Evolutionary conservation across 768 basidiomycete genomes (phyloP), one percentile per base, ranked within the genome.

Genomic region (Astraeus odoratus): DNA sequence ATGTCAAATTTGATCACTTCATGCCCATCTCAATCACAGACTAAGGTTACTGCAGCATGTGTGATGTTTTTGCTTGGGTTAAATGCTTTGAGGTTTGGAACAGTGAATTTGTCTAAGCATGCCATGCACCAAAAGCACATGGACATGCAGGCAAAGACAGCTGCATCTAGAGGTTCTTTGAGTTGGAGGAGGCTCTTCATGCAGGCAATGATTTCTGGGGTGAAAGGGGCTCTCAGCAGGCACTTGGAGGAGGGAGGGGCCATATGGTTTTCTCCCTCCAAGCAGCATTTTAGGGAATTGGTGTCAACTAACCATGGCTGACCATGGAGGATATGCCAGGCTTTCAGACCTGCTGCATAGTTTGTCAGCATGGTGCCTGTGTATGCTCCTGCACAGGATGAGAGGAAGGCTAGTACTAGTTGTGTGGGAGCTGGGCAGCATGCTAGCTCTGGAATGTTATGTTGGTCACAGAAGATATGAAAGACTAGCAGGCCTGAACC

Each of bases 321-420:
- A 1, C 54, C 41, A 29, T 63, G 58, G 0, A 58, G 13, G 4
- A 61, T 38, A 24, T 63, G 61, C 61, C 61, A 63, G 0, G 53
- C 58, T 1, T 51, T 40, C 3, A 63, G 31, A 3, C 38, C 61
- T 0, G 43, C 44, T 30, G 53, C 18, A 26, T 51, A 60, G 31
- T 46, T 55, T 0, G 31, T 13, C 1, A 58, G 19, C 0, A 55
- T 43, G 0, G 26, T 41, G 0, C 51, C 57, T 1, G 53, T 24
- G 7, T 56, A 46, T 1, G 43, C 24, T 0, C 55, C 55, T 1
- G 56, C 51, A 0, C 50, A 33, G 3, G 34, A 33, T 0, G 57
- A 40, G 3, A 57, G 29, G 36, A 59, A 61, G 0, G 43, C 16
- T 0, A 43, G 43, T 0, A 62, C n/a, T 0, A 60, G 18, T 0